Evolutionary conservation across 495 filamentous ascomycete genomes (phyloP).

Genomic region (Daldinia grandis): DNA sequence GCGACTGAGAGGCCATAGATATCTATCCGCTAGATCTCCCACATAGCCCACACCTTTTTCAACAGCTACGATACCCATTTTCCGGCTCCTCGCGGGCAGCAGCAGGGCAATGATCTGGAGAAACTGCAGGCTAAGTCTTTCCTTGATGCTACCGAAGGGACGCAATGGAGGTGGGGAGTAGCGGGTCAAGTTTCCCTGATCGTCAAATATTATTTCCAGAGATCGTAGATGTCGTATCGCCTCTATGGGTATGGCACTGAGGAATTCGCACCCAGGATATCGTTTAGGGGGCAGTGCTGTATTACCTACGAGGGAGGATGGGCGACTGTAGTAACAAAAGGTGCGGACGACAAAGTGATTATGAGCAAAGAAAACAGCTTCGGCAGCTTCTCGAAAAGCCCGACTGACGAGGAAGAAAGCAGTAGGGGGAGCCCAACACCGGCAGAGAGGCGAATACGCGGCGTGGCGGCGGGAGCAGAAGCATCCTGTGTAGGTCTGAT

Average conservation of each 20-base stretch:
- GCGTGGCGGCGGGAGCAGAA: slow-evolving; percentile 1
- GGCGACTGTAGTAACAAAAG: background rate
- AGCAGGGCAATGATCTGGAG: background rate
- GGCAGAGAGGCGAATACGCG: slow-evolving; percentile 3
- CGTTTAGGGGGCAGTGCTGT: background rate
- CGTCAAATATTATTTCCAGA: background rate
- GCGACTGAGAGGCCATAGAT: background rate
- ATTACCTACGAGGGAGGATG: background rate
- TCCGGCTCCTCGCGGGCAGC: background rate
- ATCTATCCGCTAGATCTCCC: slow-evolving; percentile 1
- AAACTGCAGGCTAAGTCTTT: background rate
- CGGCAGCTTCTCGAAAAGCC: background rate
- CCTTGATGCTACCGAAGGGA: background rate
- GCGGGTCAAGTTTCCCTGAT: background rate
- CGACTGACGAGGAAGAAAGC: slow-evolving; percentile 4
- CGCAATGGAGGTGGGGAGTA: background rate
- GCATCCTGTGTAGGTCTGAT: background rate
- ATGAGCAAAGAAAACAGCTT: background rate
- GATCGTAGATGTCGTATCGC: background rate
- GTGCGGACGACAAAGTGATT: background rate
- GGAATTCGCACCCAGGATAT: slow-evolving; percentile 7
- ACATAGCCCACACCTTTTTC: slow-evolving; percentile 1
- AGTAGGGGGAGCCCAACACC: slow-evolving; percentile 1
- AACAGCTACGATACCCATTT: background rate
- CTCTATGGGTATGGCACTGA: background rate